phyloP scores from a whole-genome alignment of 1,139 yeast genomes.

The Lodderomyces metapsilosis region DNA sequence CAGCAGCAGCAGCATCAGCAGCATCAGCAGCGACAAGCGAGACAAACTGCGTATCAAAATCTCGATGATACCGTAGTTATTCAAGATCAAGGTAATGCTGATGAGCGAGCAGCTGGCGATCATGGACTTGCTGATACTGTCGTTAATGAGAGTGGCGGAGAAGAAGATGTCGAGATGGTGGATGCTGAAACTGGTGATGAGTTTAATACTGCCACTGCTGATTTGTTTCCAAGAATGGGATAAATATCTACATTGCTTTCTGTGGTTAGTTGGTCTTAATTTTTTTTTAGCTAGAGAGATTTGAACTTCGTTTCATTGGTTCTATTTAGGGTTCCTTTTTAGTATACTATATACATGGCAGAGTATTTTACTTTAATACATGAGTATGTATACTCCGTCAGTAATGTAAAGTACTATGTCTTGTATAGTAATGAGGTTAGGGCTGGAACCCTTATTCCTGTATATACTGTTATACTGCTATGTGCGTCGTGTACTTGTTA shows the following conservation, averaged over 20 bases:
- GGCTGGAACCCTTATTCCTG: no score
- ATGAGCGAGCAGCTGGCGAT: no score
- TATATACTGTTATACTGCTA: no score
- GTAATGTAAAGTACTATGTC: no score
- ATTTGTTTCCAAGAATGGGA: conserved; percentile 28
- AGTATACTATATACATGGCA: no score
- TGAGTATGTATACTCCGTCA: no score
- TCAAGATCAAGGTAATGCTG: neutral
- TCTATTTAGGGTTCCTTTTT: no score
- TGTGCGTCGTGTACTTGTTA: no score
- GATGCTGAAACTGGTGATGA: neutral
- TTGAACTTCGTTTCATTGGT: no score
- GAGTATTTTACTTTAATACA: no score
- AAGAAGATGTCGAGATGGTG: conserved; percentile 37
- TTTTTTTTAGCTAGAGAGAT: neutral
- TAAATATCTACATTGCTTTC: neutral
- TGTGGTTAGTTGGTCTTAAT: neutral
- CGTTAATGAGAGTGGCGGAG: conserved; percentile 18
- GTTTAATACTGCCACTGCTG: conserved; percentile 10
- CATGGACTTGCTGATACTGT: neutral
- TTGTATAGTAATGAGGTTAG: no score
- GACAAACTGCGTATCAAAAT: conserved; percentile 4
- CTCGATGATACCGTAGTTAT: neutral
- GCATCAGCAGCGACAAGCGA: conserved; percentile 13
- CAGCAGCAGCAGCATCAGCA: conserved; percentile 3